Base-by-base conservation (phyloP, 2,329 filamentous ascomycete species). In the Aspergillus ibericus region DNA sequence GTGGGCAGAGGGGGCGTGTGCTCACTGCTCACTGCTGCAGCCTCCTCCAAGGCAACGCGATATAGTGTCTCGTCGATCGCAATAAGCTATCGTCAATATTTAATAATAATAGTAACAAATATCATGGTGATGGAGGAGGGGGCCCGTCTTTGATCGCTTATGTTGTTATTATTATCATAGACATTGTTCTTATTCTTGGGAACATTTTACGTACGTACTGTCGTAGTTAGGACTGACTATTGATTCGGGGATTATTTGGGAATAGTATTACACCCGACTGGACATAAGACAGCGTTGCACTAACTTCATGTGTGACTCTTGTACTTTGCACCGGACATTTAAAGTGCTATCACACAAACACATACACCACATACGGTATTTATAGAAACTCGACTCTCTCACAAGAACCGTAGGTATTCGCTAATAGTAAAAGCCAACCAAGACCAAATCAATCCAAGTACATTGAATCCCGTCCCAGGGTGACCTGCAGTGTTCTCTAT, bases 1-100 rank as follows among this genome's bases (percentile, higher is more conserved):
- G 56, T 61, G 59, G 59, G 48, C 42, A 42, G 38, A 40, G 36
- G 51, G 35, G 59, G 59, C 25, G 40, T 18, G 51, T 25, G 25
- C 35, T 27, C 13, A n/a, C n/a, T 60, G 57, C 54, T 58, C 60
- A n/a, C n/a, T n/a, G n/a, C n/a, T n/a, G n/a, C n/a, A n/a, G n/a
- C n/a, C n/a, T n/a, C n/a, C n/a, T 57, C 57, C 59, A 59, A 60
- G 54, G 59, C 53, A 57, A 59, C n/a, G 51, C 56, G 47, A 59
- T 52, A 36, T 55, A 47, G 52, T 52, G 42, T 25, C 32, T 51
- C 52, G 61, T 42, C 56, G 61, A 63, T 63, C 61, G 51, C 38
- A 63, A 63, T 63, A 55, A 54, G 32, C 16, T n/a, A 5, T 13
- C 47, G 40, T 48, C 32, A 50, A 50, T 53, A 34, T 9, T 32